phyloP scores from a whole-genome alignment of 2,329 filamentous ascomycete genomes.

The Lasiodiplodia hormozganensis region DNA sequence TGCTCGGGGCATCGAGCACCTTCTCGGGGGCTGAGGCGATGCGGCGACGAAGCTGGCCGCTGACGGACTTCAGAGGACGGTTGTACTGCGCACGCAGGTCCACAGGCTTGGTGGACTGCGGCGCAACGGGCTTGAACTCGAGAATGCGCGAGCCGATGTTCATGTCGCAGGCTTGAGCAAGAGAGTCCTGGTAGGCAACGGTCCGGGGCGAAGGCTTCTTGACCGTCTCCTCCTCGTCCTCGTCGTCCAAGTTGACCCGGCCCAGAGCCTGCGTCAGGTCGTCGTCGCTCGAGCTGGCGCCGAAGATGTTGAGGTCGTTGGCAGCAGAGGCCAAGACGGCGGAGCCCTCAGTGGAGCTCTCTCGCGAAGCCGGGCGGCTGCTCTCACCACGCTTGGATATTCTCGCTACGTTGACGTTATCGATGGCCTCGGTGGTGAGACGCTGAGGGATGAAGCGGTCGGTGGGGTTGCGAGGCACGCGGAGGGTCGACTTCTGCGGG shows the following conservation, averaged over 20 bases:
- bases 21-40: constrained; percentile 95
- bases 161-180: constrained; percentile 90
- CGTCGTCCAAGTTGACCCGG: constrained; percentile 68
- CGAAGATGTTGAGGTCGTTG: constrained; percentile 68
- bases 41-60: constrained; percentile 87
- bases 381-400: constrained; percentile 17
- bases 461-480: constrained; percentile 68
- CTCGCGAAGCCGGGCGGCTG: constrained; percentile 76
- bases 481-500: constrained; percentile 28
- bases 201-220: constrained; percentile 84
- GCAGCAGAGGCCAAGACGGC: constrained; percentile 77
- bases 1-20: constrained; percentile 91
- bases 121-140: constrained; percentile 97
- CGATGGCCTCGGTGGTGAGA: constrained; percentile 84
- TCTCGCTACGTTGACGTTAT: constrained; percentile 72
- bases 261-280: constrained; percentile 24
- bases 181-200: constrained; percentile 87
- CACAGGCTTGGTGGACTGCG: constrained; percentile 97
- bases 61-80: constrained; percentile 82
- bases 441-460: constrained; percentile 98
- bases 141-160: constrained; percentile 94
- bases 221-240: constrained; percentile 67
- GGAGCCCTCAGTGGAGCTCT: constrained; percentile 72
- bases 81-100: constrained; percentile 98
- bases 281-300: constrained; percentile 72